Percentiles rank a stretch among this genome's conserved stretches.
phyloP scores from a whole-genome alignment of 2,329 filamentous ascomycete species.

The Exophiala phaeomuriformis region DNA sequence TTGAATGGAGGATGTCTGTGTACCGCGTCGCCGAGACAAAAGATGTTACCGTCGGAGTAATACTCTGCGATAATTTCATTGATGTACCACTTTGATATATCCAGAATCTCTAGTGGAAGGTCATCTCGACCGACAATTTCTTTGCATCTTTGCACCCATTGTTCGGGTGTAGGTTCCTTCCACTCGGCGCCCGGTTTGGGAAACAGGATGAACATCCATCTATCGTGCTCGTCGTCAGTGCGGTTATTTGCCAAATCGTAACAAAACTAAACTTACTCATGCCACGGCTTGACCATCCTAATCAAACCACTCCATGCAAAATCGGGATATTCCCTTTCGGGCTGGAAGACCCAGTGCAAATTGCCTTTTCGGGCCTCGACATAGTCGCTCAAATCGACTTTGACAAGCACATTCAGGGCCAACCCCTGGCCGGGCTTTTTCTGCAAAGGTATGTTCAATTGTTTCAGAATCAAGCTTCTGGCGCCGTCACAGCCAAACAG shows the following conservation, averaged over 20 bases:
- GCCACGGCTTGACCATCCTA: conserved; percentile 58
- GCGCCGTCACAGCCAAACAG: conserved; percentile 55
- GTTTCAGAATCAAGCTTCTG: conserved; percentile 40
- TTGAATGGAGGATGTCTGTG: conserved; percentile 35
- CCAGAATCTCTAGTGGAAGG: conserved; percentile 45
- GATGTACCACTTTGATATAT: conserved; percentile 52
- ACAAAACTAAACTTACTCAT: conserved; percentile 35
- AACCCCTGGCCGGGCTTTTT: conserved; percentile 42
- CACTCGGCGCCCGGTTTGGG: conserved; percentile 34
- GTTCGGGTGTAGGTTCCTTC: conserved; percentile 42
- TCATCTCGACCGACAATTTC: conserved; percentile 51
- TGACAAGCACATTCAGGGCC: conserved; percentile 45
- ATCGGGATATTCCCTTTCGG: conserved; percentile 45
- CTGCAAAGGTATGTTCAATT: conserved; percentile 43
- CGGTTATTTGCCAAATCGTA: too few relatives aligned
- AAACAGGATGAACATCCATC: conserved; percentile 52
- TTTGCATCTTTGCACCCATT: conserved; percentile 42
- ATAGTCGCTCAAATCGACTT: conserved; percentile 46
- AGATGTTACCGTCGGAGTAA: conserved; percentile 39
- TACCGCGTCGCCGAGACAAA: conserved; percentile 36
- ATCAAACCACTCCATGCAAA: conserved; percentile 47
- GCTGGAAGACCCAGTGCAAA: conserved; percentile 54
- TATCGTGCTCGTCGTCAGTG: conserved; percentile 3
- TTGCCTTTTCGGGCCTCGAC: conserved; percentile 49
- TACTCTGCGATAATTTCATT: conserved; percentile 55